Evolutionary conservation across 2,329 filamentous ascomycete genomes (phyloP), one percentile per base, ranked within the genome.

Genomic region (Ophidiomyces ophidiicola): DNA sequence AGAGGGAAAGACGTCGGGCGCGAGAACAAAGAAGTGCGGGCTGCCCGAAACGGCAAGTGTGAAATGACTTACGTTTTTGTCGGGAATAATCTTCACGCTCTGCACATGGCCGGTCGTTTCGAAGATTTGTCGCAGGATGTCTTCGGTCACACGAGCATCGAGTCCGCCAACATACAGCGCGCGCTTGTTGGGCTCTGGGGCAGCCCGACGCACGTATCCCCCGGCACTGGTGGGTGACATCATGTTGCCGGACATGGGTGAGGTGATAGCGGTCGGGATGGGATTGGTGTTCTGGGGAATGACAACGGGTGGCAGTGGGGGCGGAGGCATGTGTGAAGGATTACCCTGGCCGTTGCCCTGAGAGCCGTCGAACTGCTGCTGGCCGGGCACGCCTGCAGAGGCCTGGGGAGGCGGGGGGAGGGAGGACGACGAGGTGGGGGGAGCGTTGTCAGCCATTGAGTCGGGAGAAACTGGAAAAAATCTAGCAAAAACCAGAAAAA

Each of bases 21-120:
- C 41, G 32, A 14, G 24, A 34, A 18, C 17, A 42, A 43, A 33
- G 24, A 29, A 28, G 25, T 14, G 10, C 20, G 17, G 4, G 17
- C 10, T 29, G 20, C 17, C 14, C 17, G 19, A 28, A 11, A 14
- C 12, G 15, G 26, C 15, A 26, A 42, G 21, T 21, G 14, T 33
- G 33, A 29, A 31, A 20, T 30, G 25, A 77, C 85, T 74, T 68
- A 94, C 87, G 66, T 94, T 98, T 74, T 98, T 98, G 71, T 98
- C 90, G 37, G 90, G 90, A 60, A 98, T 98, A 58, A 98, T 94
- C 72, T 98, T 98, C 59, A 98, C 90, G 57, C 85, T 94, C 66
- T 94, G 82, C 48, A 98, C 90, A 65, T 98, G 90, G 42, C 90
- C 90, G 44, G 87, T 94, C 5, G 90, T 98, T 70, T 98, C 90